A percentile compares a stretch with the other conserved stretches of the same genome.
Evolutionary conservation across 352 stramenopile genomes (phyloP).

Genomic region (Globisporangium solare): DNA sequence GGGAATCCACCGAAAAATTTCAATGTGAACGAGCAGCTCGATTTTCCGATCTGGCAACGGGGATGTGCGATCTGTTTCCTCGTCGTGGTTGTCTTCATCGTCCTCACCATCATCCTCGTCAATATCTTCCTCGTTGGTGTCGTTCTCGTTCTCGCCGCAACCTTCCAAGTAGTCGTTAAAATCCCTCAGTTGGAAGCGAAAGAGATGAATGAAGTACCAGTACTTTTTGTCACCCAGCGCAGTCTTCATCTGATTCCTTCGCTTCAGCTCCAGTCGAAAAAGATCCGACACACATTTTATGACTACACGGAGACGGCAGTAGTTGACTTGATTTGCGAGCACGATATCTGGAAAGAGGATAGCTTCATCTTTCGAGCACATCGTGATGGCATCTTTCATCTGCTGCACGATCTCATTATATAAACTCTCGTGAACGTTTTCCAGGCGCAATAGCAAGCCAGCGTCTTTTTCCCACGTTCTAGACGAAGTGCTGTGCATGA

Average conservation of each 20-base stretch:
- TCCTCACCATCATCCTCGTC: constrained; percentile 12
- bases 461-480: constrained; percentile 48
- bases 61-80: background rate
- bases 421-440: constrained; percentile 39
- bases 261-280: constrained; percentile 47
- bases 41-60: background rate
- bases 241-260: constrained; percentile 24
- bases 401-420: constrained; percentile 28
- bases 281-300: constrained; percentile 39
- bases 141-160: background rate
- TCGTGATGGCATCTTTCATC: constrained; percentile 9
- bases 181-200: constrained; percentile 35
- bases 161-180: constrained; percentile 29
- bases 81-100: constrained; percentile 1
- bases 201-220: constrained; percentile 33
- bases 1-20: constrained; percentile 38
- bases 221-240: constrained; percentile 50
- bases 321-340: constrained; percentile 7
- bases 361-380: background rate
- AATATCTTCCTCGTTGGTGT: constrained; percentile 5
- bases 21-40: constrained; percentile 21
- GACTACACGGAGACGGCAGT: constrained; percentile 25
- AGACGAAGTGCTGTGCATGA: constrained; percentile 28
- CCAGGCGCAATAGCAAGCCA: constrained; percentile 39
- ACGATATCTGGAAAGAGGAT: constrained; percentile 8